These are phyloP conservation scores for Saccharata proteae DNA, from an alignment of 2,329 filamentous ascomycete species.

Conservation along the genomic window DNA sequence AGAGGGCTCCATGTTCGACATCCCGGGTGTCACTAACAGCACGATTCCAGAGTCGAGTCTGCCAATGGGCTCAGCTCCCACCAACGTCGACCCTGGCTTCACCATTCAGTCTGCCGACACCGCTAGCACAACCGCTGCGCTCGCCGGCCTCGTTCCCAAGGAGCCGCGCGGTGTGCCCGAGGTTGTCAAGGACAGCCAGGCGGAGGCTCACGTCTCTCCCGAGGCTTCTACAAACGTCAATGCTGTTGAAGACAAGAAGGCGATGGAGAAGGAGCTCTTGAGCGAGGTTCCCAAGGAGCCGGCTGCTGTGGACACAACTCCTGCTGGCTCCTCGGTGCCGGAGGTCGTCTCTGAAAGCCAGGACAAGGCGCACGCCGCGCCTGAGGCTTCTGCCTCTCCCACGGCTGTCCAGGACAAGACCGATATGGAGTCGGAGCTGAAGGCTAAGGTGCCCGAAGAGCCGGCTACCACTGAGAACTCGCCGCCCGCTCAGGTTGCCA, in stretches of 20 bases:
- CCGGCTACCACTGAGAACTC: constrained; percentile 33
- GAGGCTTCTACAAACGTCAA: constrained; percentile 54
- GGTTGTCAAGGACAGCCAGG: constrained; percentile 60
- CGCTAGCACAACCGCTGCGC: constrained; percentile 32
- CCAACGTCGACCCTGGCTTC: constrained; percentile 25
- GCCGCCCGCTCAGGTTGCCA: constrained; percentile 39
- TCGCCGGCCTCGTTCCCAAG: constrained; percentile 33
- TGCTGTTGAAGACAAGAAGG: constrained; percentile 58
- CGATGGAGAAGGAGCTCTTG: constrained; percentile 58
- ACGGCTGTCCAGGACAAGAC: constrained; percentile 61
- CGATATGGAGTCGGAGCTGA: constrained; percentile 57
- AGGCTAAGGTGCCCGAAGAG: constrained; percentile 51
- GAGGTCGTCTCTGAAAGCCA: constrained; percentile 47
- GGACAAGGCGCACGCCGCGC: constrained; percentile 43
- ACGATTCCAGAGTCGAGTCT: constrained; percentile 76
- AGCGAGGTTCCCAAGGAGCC: constrained; percentile 49
- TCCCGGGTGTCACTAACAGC: constrained; percentile 42
- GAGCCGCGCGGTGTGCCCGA: constrained; percentile 39
- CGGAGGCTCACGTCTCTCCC: constrained; percentile 49
- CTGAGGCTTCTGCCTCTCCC: constrained; percentile 56
- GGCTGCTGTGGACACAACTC: constrained; percentile 36
- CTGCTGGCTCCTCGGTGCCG: no score
- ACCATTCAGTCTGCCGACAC: constrained; percentile 32
- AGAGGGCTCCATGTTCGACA: constrained; percentile 31
- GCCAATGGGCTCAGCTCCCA: constrained; percentile 42